Evolutionary conservation across 2,329 filamentous ascomycete genomes (phyloP).

Genomic region (Magnaporthiopsis incrustans): DNA sequence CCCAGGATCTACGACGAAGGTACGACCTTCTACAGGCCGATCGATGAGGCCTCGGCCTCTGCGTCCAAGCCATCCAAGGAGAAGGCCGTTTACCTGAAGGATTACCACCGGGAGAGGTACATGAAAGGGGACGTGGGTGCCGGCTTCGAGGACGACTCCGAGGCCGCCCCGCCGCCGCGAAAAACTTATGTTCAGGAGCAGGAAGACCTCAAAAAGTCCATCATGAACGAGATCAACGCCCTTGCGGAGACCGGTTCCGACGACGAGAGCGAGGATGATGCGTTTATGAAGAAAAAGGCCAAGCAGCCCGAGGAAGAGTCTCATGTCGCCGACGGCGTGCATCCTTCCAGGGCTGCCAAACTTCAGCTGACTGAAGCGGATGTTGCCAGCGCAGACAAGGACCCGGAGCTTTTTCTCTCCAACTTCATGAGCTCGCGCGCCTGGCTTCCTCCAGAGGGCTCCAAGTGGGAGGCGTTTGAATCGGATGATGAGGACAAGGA

Average conservation of each 20-base stretch:
- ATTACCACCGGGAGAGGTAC: conserved; percentile 91
- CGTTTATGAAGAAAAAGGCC: conserved; percentile 68
- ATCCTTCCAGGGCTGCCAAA: conserved; percentile 45
- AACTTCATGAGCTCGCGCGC: conserved; percentile 91
- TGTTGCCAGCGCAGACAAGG: conserved; percentile 69
- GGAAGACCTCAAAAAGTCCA: conserved; percentile 66
- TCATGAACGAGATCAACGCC: conserved; percentile 75
- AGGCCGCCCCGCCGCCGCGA: conserved; percentile 37
- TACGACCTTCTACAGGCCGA: conserved; percentile 66
- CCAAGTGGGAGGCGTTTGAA: conserved; percentile 73
- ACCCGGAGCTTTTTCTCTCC: conserved; percentile 83
- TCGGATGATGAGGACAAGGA: conserved; percentile 85
- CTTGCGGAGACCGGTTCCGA: conserved; percentile 46
- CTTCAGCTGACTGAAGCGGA: conserved; percentile 51
- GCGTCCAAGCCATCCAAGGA: conserved; percentile 47
- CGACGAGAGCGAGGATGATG: conserved; percentile 60
- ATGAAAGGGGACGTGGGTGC: conserved; percentile 60
- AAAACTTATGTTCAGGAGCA: conserved; percentile 82
- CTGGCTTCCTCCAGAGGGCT: conserved; percentile 61
- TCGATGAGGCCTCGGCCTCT: conserved; percentile 22
- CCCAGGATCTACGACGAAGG: conserved; percentile 81
- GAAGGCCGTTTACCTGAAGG: conserved; percentile 76
- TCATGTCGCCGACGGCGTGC: conserved; percentile 36
- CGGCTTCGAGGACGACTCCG: conserved; percentile 49
- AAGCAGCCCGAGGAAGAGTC: conserved; percentile 27